Base-by-base conservation (phyloP, 306 rosid species). In the Citrullus mucosospermus region DNA sequence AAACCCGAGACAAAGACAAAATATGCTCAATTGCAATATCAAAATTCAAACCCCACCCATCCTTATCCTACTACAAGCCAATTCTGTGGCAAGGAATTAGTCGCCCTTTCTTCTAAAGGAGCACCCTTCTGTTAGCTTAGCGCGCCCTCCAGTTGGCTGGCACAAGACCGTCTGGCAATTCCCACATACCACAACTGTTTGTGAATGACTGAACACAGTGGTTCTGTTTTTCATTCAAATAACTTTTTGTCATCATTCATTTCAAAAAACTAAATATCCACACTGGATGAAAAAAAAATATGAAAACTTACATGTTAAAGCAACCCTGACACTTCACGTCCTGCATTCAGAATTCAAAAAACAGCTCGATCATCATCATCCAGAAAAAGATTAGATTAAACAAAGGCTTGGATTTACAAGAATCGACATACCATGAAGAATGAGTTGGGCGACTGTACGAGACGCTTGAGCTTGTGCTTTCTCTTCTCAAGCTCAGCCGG, bases 381-480 rank as follows among this genome's bases (percentile, higher is more conserved):
- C 12, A 7, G 28, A 8, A 17, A 30, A 51, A 17, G 0, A 53
- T 17, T 17, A 16, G 39, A 44, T 20, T 17, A 46, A 46, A 20
- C 1, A 22, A 32, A 72, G 13, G 8, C 5, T 15, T 15, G 43
- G 53, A 16, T 28, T 14, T 1, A 28, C 20, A 50, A 43, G 12
- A 72, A 50, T 48, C 6, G 10, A 12, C 2, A 8, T 78, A 88
- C 91, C 89, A 88, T 88, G 86, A 88, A 88, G 79, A 88, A 88
- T 15, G 89, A 88, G 74, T 88, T 88, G 30, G 91, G 91, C 13
- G 89, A 82, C 68, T 88, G 91, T 74, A 88, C 88, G 18, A 88
- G 91, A 66, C 91, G 85, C 89, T 88, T 88, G 74, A 88, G 91
- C 85, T 88, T 88, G 85, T 88, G 91, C 85, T 88, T 88, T 82